Percentiles rank a stretch among this genome's conserved stretches.
Evolutionary conservation across 1,284 basidiomycete species (phyloP).

Genomic region (Vanrija pseudolonga): DNA sequence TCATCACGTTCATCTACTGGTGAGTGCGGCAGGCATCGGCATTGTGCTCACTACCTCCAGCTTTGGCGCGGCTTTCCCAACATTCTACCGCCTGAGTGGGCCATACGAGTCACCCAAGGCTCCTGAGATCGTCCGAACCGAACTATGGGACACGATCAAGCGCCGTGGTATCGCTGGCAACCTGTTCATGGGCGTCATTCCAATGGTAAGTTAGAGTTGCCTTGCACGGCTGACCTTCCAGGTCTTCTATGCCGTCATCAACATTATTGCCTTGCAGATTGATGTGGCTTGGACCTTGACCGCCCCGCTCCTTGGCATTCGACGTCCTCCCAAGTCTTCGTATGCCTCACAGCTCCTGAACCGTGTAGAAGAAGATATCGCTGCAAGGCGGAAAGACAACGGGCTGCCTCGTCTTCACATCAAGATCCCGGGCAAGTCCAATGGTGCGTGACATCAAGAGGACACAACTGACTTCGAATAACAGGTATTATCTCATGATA

Average conservation of each 20-base stretch:
- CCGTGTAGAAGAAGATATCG: too few species aligned
- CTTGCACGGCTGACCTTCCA: not conserved
- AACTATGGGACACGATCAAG: conserved; percentile 63
- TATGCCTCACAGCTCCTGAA: too few species aligned
- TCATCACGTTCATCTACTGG: conserved; percentile 60
- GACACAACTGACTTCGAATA: too few species aligned
- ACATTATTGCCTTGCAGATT: not conserved
- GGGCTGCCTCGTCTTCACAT: too few species aligned
- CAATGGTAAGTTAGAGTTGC: conserved; percentile 49
- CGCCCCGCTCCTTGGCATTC: conserved; percentile 1
- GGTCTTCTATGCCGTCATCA: conserved; percentile 6
- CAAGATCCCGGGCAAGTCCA: too few species aligned
- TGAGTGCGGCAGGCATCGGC: conserved; percentile 29
- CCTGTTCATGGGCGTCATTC: conserved; percentile 60
- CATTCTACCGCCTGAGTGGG: conserved; percentile 61
- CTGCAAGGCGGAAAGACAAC: too few species aligned
- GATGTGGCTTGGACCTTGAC: conserved; percentile 4
- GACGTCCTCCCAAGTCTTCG: too few species aligned
- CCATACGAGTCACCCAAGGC: conserved; percentile 54
- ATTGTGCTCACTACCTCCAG: conserved; percentile 25
- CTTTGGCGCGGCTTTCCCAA: conserved; percentile 62
- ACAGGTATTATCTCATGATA: too few species aligned
- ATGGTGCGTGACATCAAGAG: too few species aligned
- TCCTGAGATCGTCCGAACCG: conserved; percentile 55
- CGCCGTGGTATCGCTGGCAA: conserved; percentile 60